Conservation (phyloP, 192 early-diverging fungal species). For the Dissophora ornata region DNA sequence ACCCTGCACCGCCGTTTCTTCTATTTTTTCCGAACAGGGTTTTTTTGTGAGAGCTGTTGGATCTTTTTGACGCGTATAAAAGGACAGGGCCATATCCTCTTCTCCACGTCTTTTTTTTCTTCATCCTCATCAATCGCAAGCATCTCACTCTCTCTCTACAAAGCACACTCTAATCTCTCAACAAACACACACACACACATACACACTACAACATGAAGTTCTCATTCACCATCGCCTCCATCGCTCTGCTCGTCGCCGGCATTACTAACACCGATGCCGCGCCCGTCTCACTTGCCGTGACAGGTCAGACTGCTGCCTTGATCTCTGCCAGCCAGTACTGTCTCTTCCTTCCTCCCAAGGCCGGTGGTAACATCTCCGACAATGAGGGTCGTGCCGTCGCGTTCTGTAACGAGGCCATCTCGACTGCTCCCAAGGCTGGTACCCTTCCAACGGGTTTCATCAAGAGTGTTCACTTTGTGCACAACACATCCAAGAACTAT, state of each 20-base stretch:
- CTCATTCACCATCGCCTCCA: not conserved
- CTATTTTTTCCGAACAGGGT: too few relatives aligned
- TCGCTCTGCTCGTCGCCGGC: not conserved
- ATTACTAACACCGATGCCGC: not conserved
- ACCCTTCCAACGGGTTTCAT: slow-evolving; percentile 57
- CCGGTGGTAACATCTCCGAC: slow-evolving; percentile 28
- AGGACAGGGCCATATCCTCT: too few relatives aligned
- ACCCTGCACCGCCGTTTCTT: too few relatives aligned
- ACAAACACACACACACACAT: not conserved
- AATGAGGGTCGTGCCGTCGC: slow-evolving; percentile 45
- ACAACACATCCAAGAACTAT: slow-evolving; percentile 30
- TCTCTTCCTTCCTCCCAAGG: slow-evolving; percentile 43
- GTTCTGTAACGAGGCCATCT: slow-evolving; percentile 37
- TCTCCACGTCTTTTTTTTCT: too few relatives aligned
- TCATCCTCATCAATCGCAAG: too few relatives aligned
- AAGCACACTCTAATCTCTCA: too few relatives aligned
- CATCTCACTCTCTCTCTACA: too few relatives aligned
- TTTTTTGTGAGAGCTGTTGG: too few relatives aligned
- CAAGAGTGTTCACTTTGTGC: slow-evolving; percentile 49
- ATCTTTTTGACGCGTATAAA: too few relatives aligned
- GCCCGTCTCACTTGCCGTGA: not conserved
- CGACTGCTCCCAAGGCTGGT: slow-evolving; percentile 52
- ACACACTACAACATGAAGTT: slow-evolving; percentile 9
- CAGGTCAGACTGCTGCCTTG: slow-evolving; percentile 30
- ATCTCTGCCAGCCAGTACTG: slow-evolving; percentile 33